Conservation (phyloP, 1,284 basidiomycete genomes). For the Ganoderma leucocontextum region DNA sequence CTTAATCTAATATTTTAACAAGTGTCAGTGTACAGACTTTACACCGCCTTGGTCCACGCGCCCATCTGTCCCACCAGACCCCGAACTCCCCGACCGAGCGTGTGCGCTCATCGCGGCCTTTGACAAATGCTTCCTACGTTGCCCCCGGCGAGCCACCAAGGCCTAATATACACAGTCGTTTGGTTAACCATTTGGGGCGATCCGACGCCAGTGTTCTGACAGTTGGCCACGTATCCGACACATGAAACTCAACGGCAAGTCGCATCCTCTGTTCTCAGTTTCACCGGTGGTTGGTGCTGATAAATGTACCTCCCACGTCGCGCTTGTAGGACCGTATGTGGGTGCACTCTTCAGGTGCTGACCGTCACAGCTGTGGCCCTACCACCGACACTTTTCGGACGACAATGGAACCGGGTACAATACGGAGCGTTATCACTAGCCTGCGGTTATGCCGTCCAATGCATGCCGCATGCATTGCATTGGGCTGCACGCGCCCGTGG, state of each 20-base stretch:
- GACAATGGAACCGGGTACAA: not conserved
- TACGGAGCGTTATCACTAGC: not conserved
- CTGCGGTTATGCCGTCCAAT: not conserved
- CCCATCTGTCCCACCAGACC: not conserved
- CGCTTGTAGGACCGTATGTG: conserved; percentile 1
- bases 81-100: not conserved
- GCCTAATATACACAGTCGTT: not conserved
- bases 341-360: not conserved
- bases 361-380: not conserved
- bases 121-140: not conserved
- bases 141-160: not conserved
- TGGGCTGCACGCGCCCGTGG: not conserved
- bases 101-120: not conserved
- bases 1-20: not conserved
- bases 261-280: not conserved
- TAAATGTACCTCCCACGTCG: not conserved
- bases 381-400: not conserved
- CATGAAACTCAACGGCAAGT: not conserved
- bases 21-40: not conserved
- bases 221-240: not conserved
- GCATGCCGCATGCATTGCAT: not conserved
- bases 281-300: not conserved
- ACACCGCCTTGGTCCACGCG: conserved; percentile 1
- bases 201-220: not conserved
- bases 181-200: not conserved